These are phyloP conservation scores for Apiospora pterosperma DNA, from an alignment of 2,329 filamentous ascomycete species.

Conservation along the genomic window DNA sequence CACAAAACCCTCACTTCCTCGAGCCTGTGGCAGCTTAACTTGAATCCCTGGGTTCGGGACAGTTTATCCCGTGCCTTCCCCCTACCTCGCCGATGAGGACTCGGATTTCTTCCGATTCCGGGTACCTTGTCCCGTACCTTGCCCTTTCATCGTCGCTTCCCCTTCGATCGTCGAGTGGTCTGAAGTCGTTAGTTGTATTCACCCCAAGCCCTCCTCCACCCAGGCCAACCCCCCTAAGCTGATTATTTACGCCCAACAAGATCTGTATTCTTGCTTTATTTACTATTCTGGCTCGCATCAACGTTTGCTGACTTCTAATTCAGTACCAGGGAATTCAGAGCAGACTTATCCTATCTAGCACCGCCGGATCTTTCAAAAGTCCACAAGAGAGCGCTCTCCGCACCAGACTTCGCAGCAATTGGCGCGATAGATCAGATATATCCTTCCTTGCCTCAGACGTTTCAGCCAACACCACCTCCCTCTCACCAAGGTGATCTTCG, in stretches of 20 bases:
- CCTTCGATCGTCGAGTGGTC: neutral
- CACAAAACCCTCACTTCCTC: too few species aligned
- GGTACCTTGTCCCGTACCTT: neutral
- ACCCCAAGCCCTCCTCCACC: neutral
- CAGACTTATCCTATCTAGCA: conserved; percentile 9
- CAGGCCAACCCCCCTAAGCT: neutral
- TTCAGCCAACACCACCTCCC: conserved; percentile 23
- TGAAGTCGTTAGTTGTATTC: too few species aligned
- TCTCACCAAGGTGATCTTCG: conserved; percentile 18
- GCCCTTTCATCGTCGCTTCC: neutral
- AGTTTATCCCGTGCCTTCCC: neutral
- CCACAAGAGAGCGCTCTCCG: conserved; percentile 49
- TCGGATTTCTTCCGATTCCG: too few species aligned
- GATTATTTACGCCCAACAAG: neutral
- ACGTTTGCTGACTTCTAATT: neutral
- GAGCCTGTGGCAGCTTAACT: too few species aligned
- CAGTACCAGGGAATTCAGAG: conserved; percentile 13
- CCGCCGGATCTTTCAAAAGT: conserved; percentile 22
- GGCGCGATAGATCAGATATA: conserved; percentile 15
- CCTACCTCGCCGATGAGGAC: too few species aligned
- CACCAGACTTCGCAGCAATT: conserved; percentile 40
- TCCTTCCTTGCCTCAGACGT: conserved; percentile 19
- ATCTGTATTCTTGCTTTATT: neutral
- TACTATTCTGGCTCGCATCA: neutral
- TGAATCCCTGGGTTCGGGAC: too few species aligned